phyloP scores from a whole-genome alignment of 306 rosid species.

The Senna tora region DNA sequence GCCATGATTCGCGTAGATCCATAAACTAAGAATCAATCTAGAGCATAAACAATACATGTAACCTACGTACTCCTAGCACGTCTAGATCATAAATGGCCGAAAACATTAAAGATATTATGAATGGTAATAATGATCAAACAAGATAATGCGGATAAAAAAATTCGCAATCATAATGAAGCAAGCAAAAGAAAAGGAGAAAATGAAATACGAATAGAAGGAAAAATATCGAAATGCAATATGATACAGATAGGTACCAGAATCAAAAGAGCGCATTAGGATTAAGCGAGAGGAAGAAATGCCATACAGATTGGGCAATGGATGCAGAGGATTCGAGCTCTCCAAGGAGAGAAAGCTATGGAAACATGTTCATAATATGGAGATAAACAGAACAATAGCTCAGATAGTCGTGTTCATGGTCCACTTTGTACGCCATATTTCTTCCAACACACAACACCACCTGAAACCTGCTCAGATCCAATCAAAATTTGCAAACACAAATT shows the following conservation, averaged over 20 bases:
- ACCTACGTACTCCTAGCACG: background rate
- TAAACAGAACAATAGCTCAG: no score
- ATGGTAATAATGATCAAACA: background rate
- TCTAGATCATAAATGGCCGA: background rate
- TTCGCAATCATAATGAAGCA: background rate
- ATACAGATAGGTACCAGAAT: slow-evolving; percentile 38
- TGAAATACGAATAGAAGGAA: background rate
- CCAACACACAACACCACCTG: no score
- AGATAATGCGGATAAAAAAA: background rate
- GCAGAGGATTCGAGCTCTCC: slow-evolving; percentile 44
- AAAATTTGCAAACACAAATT: no score
- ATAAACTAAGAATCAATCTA: background rate
- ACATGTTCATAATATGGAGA: no score
- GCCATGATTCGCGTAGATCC: slow-evolving; percentile 18
- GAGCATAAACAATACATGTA: background rate
- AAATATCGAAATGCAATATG: background rate
- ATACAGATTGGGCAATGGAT: slow-evolving; percentile 51
- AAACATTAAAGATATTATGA: background rate
- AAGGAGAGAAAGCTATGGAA: slow-evolving; percentile 6
- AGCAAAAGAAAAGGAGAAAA: background rate
- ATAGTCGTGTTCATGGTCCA: no score
- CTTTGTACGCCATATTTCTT: no score
- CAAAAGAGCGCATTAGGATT: slow-evolving; percentile 43
- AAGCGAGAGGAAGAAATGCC: slow-evolving; percentile 57
- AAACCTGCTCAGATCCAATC: no score